These are phyloP conservation scores for Rehmannia glutinosa DNA, from an alignment of 257 asterid species.

Conservation along the genomic window DNA sequence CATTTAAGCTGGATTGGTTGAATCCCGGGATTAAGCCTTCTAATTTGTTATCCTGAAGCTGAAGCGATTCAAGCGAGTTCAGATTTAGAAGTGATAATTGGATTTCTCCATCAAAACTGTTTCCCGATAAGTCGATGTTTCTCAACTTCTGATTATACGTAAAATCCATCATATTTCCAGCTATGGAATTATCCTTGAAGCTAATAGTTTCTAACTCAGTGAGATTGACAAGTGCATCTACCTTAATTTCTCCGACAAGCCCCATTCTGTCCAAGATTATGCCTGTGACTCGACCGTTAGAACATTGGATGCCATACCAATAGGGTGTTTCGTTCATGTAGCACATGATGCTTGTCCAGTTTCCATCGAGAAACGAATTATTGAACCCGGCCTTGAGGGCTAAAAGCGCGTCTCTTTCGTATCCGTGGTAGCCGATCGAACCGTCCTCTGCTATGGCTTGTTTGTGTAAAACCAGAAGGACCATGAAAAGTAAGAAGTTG, in stretches of 20 bases:
- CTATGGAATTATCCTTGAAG: slow-evolving; percentile 51
- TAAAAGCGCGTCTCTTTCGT: slow-evolving; percentile 56
- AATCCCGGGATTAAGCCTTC: slow-evolving; percentile 45
- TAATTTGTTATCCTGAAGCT: slow-evolving; percentile 49
- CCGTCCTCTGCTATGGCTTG: slow-evolving; percentile 20
- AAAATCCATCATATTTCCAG: slow-evolving; percentile 51
- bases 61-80: slow-evolving; percentile 43
- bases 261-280: slow-evolving; percentile 43
- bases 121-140: slow-evolving; percentile 46
- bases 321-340: slow-evolving; percentile 40
- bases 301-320: slow-evolving; percentile 61
- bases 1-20: slow-evolving; percentile 41
- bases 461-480: slow-evolving; percentile 21
- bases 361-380: slow-evolving; percentile 31
- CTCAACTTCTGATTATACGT: slow-evolving; percentile 37
- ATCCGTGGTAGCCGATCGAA: slow-evolving; percentile 38
- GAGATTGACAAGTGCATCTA: slow-evolving; percentile 40
- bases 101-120: slow-evolving; percentile 43
- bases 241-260: slow-evolving; percentile 41
- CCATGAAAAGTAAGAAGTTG: slow-evolving; percentile 20
- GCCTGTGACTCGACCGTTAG: slow-evolving; percentile 54
- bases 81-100: slow-evolving; percentile 41
- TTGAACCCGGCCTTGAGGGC: slow-evolving; percentile 35
- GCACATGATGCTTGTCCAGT: slow-evolving; percentile 64
- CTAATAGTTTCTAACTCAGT: slow-evolving; percentile 45